Evolutionary conservation across 352 stramenopile genomes (phyloP).

Genomic region (Pythium volutum): DNA sequence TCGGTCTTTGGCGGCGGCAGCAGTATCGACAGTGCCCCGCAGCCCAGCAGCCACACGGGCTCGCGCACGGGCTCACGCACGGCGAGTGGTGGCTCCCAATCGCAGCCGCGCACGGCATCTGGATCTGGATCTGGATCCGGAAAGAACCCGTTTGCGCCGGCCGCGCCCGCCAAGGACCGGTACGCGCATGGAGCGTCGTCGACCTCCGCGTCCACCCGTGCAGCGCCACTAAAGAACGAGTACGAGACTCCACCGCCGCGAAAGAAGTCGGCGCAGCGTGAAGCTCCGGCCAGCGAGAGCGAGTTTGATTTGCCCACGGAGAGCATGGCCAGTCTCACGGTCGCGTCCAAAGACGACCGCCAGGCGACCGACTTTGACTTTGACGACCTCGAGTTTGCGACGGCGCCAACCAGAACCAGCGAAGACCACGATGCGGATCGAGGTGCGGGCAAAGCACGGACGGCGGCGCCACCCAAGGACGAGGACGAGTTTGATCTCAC

Average conservation of each 20-base stretch:
- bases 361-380: constrained; percentile 51
- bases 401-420: constrained; percentile 19
- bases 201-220: background rate
- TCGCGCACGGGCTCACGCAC: constrained; percentile 30
- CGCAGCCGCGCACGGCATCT: constrained; percentile 24
- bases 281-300: background rate
- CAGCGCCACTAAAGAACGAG: constrained; percentile 13
- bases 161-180: constrained; percentile 14
- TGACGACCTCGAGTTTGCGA: constrained; percentile 57
- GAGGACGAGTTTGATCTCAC: constrained; percentile 78
- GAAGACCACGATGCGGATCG: constrained; percentile 2
- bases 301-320: constrained; percentile 18
- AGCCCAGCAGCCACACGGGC: constrained; percentile 27
- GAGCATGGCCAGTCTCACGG: constrained; percentile 25
- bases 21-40: background rate
- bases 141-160: constrained; percentile 38
- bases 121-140: constrained; percentile 9
- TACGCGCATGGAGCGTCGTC: too few relatives aligned
- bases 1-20: constrained; percentile 46
- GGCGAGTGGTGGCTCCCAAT: constrained; percentile 9
- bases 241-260: constrained; percentile 1
- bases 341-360: constrained; percentile 22
- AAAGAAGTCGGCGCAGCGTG: background rate
- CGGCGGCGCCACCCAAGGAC: constrained; percentile 28
- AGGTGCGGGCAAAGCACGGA: constrained; percentile 17